A percentile compares a stretch with the other conserved stretches of the same genome.
Evolutionary conservation across 495 filamentous ascomycete species (phyloP).

Genomic region (Monascus purpureus): DNA sequence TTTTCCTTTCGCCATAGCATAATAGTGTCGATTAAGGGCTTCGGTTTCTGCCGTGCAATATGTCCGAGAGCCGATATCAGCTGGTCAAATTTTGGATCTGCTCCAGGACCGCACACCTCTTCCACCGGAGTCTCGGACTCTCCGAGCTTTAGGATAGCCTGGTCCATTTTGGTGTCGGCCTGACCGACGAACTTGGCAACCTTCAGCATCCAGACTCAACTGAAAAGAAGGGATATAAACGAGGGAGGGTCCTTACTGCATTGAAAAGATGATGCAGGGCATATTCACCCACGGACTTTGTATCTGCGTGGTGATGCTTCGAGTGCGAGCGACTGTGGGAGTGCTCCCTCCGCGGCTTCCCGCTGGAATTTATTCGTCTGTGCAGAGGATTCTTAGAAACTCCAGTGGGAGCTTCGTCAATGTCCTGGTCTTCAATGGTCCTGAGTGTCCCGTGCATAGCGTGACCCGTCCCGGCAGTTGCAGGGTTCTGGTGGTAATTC

Average conservation of each 20-base stretch:
- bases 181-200: conserved; percentile 45
- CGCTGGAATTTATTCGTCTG: conserved; percentile 36
- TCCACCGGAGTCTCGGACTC: conserved; percentile 74
- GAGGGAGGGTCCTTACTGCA: conserved; percentile 53
- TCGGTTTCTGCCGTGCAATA: conserved; percentile 86
- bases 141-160: conserved; percentile 59
- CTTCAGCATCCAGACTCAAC: conserved; percentile 9
- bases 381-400: conserved; percentile 17
- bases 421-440: conserved; percentile 29
- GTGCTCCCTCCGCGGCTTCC: conserved; percentile 52
- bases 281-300: conserved; percentile 90
- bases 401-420: conserved; percentile 10
- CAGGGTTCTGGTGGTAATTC: conserved; percentile 8
- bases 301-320: conserved; percentile 56
- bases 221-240: no score
- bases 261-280: conserved; percentile 93
- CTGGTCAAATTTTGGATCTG: conserved; percentile 86
- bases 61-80: conserved; percentile 84
- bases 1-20: conserved; percentile 96
- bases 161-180: conserved; percentile 86
- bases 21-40: conserved; percentile 87
- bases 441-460: conserved; percentile 17
- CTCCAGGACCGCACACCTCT: conserved; percentile 74
- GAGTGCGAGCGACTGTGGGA: conserved; percentile 74
- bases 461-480: conserved; percentile 10